Conservation (phyloP, 768 basidiomycete genomes). For the Clavaria fumosa region DNA sequence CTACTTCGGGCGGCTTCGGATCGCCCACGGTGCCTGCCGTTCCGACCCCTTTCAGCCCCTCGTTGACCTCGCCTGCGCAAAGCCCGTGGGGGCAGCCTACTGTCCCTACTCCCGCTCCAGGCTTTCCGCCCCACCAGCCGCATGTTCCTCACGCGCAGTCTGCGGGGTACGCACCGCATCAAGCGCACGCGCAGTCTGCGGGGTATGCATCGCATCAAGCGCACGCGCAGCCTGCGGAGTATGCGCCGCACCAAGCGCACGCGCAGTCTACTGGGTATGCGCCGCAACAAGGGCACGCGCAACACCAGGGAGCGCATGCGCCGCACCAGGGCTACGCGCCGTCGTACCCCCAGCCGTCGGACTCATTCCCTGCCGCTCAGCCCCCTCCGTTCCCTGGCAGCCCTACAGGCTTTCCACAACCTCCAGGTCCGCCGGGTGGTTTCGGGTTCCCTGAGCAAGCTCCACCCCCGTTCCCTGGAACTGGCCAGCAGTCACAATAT, state of each 20-base stretch:
- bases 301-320: constrained; percentile 6
- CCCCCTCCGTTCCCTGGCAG: constrained; percentile 19
- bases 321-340: constrained; percentile 13
- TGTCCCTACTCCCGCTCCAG: constrained; percentile 9
- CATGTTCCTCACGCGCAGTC: background rate
- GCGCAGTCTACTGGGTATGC: too few relatives aligned
- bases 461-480: constrained; percentile 20
- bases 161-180: too few relatives aligned
- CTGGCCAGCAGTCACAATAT: too few relatives aligned
- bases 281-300: too few relatives aligned
- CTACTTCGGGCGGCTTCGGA: too few relatives aligned
- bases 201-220: too few relatives aligned
- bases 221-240: too few relatives aligned
- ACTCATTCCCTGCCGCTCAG: constrained; percentile 9
- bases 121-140: constrained; percentile 3
- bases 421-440: constrained; percentile 12
- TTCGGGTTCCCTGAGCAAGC: constrained; percentile 8
- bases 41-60: constrained; percentile 5
- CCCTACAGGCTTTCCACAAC: too few relatives aligned
- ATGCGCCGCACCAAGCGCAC: too few relatives aligned
- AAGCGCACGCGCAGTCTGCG: too few relatives aligned
- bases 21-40: too few relatives aligned
- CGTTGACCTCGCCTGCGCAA: constrained; percentile 13
- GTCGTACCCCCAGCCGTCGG: constrained; percentile 6
- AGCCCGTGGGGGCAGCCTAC: constrained; percentile 9